phyloP scores from a whole-genome alignment of 2,329 filamentous ascomycete species.

The Gnomoniopsis smithogilvyi region DNA sequence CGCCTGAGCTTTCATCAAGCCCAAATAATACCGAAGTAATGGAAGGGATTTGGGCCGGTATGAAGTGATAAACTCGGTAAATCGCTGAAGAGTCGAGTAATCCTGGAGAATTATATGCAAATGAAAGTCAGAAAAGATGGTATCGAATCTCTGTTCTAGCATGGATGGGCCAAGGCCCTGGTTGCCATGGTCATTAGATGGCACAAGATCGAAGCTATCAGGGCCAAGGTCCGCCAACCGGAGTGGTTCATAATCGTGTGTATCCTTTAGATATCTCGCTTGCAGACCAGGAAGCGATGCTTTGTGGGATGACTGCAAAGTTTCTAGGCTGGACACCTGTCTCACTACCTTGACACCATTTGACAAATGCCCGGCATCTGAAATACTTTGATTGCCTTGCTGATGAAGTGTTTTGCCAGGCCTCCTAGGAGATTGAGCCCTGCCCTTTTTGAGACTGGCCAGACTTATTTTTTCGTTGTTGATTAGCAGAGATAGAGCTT shows the following conservation, averaged over 20 bases:
- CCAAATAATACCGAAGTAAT: background rate
- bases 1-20: constrained; percentile 42
- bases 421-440: too few species aligned
- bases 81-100: background rate
- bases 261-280: too few species aligned
- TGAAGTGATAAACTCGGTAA: background rate
- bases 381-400: too few species aligned
- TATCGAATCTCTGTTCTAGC: constrained; percentile 61
- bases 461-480: too few species aligned
- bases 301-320: too few species aligned
- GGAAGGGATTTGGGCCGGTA: background rate
- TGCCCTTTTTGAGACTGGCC: too few species aligned
- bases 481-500: too few species aligned
- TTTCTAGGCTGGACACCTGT: too few species aligned
- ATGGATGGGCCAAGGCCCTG: constrained; percentile 38
- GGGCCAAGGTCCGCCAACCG: constrained; percentile 31
- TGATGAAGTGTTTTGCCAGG: too few species aligned
- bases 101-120: constrained; percentile 39
- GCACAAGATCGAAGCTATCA: constrained; percentile 47
- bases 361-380: too few species aligned
- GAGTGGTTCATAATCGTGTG: background rate
- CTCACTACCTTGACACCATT: too few species aligned
- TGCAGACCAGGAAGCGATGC: too few species aligned
- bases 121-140: constrained; percentile 64
- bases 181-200: constrained; percentile 29